Conservation (phyloP, 1,284 basidiomycete species). For the Pseudozyma thailandica region DNA sequence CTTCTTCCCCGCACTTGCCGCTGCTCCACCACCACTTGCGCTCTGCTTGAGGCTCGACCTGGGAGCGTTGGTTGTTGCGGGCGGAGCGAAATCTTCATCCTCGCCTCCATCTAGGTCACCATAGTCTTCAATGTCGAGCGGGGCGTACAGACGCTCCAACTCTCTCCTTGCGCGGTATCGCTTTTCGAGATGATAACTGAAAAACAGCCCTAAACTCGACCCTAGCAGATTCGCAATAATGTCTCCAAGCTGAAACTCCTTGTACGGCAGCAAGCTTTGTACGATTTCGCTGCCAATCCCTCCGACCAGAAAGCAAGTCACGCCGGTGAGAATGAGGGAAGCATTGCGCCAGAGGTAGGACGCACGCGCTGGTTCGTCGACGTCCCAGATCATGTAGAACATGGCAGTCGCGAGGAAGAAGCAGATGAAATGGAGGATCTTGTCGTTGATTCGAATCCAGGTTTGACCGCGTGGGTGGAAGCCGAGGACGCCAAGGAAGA, state of each 20-base stretch:
- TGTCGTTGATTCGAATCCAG: constrained; percentile 79
- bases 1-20: constrained; percentile 15
- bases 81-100: constrained; percentile 10
- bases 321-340: constrained; percentile 75
- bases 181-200: constrained; percentile 52
- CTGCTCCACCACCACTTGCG: not conserved
- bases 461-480: constrained; percentile 60
- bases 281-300: constrained; percentile 86
- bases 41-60: constrained; percentile 19
- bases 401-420: constrained; percentile 80
- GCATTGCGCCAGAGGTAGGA: constrained; percentile 87
- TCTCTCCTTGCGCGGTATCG: constrained; percentile 49
- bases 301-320: constrained; percentile 71
- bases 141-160: constrained; percentile 56
- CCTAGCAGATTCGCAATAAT: constrained; percentile 84
- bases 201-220: constrained; percentile 77
- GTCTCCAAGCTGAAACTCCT: constrained; percentile 81
- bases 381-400: constrained; percentile 87
- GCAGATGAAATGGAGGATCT: constrained; percentile 84
- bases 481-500: constrained; percentile 59
- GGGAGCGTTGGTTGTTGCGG: not conserved
- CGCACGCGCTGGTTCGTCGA: constrained; percentile 76
- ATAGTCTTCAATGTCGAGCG: constrained; percentile 54
- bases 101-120: constrained; percentile 39
- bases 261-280: constrained; percentile 83